A percentile compares a stretch with the other conserved stretches of the same genome.
phyloP scores from a whole-genome alignment of 106 monocot genomes.

The Cymbidium sinense region DNA sequence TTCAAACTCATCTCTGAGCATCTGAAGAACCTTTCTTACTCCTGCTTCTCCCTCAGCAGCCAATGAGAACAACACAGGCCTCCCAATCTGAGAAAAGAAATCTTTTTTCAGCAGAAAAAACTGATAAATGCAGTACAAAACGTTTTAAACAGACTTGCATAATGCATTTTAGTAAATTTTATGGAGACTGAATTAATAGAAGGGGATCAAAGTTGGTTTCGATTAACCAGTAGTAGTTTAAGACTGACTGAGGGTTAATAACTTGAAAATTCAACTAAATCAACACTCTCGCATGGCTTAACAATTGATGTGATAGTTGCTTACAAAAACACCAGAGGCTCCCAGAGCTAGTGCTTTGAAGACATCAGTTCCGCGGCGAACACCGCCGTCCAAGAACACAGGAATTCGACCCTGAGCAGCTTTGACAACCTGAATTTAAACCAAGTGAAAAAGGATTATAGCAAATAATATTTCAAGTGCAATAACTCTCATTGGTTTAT shows the following conservation, averaged over 20 bases:
- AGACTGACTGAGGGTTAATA: background rate
- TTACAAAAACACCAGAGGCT: slow-evolving; percentile 84
- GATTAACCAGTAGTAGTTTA: background rate
- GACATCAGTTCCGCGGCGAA: slow-evolving; percentile 85
- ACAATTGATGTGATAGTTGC: slow-evolving; percentile 2
- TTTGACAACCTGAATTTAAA: slow-evolving; percentile 45
- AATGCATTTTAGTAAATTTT: background rate
- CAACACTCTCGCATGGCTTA: background rate
- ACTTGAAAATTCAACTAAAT: background rate
- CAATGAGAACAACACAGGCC: slow-evolving; percentile 78
- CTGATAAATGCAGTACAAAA: background rate
- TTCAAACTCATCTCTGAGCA: slow-evolving; percentile 89
- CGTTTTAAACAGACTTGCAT: background rate
- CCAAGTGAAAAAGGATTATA: background rate
- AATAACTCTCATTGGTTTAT: no score
- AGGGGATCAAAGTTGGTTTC: background rate
- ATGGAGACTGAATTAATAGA: background rate
- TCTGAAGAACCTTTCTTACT: slow-evolving; percentile 75
- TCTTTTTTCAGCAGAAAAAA: background rate
- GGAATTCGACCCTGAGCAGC: slow-evolving; percentile 52
- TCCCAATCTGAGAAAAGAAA: slow-evolving; percentile 49
- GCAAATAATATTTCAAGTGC: no score
- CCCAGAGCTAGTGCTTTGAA: slow-evolving; percentile 86
- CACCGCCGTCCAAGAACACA: slow-evolving; percentile 66
- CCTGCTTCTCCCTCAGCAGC: slow-evolving; percentile 91